Conservation (phyloP, 2,329 filamentous ascomycete genomes). For the Penicillium frequentans region DNA sequence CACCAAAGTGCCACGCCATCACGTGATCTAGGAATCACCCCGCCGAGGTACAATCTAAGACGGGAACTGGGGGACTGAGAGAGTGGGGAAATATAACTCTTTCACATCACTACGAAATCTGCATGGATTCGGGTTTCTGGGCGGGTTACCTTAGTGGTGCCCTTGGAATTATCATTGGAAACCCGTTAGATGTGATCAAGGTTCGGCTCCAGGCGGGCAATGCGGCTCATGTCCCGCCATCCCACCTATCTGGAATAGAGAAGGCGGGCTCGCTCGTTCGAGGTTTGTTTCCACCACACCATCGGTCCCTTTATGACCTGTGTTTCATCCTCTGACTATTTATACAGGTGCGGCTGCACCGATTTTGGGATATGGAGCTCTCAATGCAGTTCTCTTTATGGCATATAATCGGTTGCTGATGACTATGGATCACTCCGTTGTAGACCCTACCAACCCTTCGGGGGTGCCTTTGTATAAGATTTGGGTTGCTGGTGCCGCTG, state of each 20-base stretch:
- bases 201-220: conserved; percentile 73
- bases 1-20: conserved; percentile 36
- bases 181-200: conserved; percentile 78
- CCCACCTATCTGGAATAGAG: conserved; percentile 34
- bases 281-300: conserved; percentile 27
- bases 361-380: conserved; percentile 82
- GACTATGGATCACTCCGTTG: conserved; percentile 51
- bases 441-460: conserved; percentile 45
- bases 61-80: conserved; percentile 4
- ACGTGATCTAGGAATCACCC: conserved; percentile 25
- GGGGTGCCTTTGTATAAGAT: conserved; percentile 62
- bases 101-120: neutral
- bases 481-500: conserved; percentile 76
- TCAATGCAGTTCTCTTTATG: conserved; percentile 88
- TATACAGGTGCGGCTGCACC: conserved; percentile 75
- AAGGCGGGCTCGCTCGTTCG: conserved; percentile 37
- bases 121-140: conserved; percentile 74
- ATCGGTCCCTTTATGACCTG: neutral
- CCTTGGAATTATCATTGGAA: conserved; percentile 82
- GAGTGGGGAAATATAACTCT: conserved; percentile 3
- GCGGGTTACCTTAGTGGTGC: conserved; percentile 88
- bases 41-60: conserved; percentile 4
- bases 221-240: conserved; percentile 21
- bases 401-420: conserved; percentile 83
- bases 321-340: neutral